Evolutionary conservation across 441 rosid genomes (phyloP), one percentile per base, ranked within the genome.

Genomic region (Erodium moschatum): DNA sequence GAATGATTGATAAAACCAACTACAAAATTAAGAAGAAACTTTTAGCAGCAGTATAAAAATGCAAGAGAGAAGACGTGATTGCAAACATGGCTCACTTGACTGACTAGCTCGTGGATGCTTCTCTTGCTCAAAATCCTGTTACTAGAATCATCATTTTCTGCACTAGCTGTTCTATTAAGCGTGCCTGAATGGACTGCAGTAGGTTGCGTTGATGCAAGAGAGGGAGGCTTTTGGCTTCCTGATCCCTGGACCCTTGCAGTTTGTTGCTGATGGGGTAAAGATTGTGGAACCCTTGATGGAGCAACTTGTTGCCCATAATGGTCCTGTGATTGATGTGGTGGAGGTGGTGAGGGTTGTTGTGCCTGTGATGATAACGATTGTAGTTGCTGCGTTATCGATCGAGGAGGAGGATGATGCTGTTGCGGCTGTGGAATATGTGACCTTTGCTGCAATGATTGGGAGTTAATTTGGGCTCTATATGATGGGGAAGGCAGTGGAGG

Each of bases 101-200:
- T 83, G 76, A 91, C 86, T 68, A 93, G 81, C 75, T 93, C 93
- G 67, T 82, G 85, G 79, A 93, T 89, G 79, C 88, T 91, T 83
- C 97, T 83, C 87, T 91, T 93, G 66, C 87, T 81, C 65, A 93
- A 84, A 70, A 93, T 80, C 75, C 90, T 81, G 72, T 76, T 81
- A 67, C 87, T 78, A 79, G 84, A 73, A 56, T 82, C 85, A 19
- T 89, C 91, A 76, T 52, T 82, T 73, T 89, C 96, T 33, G 67
- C 64, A 65, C 72, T 70, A 67, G 79, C 77, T 71, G 79, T 71
- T 82, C 74, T 88, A 76, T 67, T 76, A 73, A 79, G 86, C 68
- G 70, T 77, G 66, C 72, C 80, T 52, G 83, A 70, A 69, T 81
- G 89, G 71, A 80, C 65, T 31, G 77, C 64, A 69, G 65, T 79